Evolutionary conservation across 1,284 basidiomycete genomes (phyloP).

Genomic region (Filobasidium uniguttulatum): DNA sequence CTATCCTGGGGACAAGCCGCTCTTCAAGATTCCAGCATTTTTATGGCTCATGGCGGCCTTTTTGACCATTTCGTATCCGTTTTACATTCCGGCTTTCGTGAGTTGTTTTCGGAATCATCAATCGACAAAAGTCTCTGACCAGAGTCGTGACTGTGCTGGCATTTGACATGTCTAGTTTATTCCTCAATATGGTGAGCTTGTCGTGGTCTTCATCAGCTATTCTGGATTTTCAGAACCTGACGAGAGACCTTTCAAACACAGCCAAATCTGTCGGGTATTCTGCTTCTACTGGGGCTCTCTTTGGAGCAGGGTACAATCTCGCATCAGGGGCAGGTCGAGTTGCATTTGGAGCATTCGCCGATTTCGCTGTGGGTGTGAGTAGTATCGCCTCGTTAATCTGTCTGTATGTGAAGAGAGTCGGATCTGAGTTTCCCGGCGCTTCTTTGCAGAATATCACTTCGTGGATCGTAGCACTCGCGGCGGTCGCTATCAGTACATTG

Average conservation of each 20-base stretch:
- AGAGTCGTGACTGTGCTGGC: no score
- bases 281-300: conserved; percentile 15
- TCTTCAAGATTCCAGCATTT: conserved; percentile 11
- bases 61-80: conserved; percentile 17
- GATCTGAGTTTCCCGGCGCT: not conserved
- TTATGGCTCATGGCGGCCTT: conserved; percentile 13
- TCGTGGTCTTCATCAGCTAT: not conserved
- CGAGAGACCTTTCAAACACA: not conserved
- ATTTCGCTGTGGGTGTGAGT: conserved; percentile 13
- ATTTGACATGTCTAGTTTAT: no score
- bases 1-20: not conserved
- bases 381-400: not conserved
- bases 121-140: no score
- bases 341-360: conserved; percentile 14
- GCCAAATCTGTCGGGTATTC: conserved; percentile 13
- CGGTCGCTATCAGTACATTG: conserved; percentile 15
- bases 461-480: conserved; percentile 9
- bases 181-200: conserved; percentile 14
- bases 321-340: conserved; percentile 15
- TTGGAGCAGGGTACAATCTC: conserved; percentile 14
- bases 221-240: not conserved
- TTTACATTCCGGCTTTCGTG: conserved; percentile 18
- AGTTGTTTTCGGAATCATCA: no score
- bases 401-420: no score
- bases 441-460: conserved; percentile 12